Conservation (phyloP, 331 rosid species). For the Quercus lobata region DNA sequence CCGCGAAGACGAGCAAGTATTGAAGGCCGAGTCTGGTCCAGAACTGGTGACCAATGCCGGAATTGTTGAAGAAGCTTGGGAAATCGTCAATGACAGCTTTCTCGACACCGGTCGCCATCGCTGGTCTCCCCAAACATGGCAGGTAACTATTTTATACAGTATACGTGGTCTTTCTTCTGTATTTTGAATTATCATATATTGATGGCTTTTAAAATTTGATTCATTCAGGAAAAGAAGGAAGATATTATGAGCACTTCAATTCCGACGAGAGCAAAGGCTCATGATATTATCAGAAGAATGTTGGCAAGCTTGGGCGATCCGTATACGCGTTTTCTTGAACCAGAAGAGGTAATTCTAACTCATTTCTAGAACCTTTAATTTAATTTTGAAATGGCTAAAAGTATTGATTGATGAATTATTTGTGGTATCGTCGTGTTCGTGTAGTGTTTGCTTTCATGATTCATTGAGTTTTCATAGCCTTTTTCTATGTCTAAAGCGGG, state of each 20-base stretch:
- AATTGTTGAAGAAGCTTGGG: conserved; percentile 94
- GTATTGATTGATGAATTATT: no score
- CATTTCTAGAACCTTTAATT: neutral
- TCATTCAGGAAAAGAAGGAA: conserved; percentile 56
- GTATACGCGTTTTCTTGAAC: conserved; percentile 85
- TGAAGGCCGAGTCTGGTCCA: conserved; percentile 19
- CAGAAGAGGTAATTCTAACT: conserved; percentile 56
- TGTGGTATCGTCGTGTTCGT: no score
- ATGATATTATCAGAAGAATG: conserved; percentile 76
- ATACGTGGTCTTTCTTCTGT: neutral
- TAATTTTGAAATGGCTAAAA: no score
- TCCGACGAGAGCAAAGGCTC: conserved; percentile 84
- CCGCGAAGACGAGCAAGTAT: conserved; percentile 31
- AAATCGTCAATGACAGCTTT: conserved; percentile 77
- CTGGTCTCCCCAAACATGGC: conserved; percentile 75
- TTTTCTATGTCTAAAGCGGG: no score
- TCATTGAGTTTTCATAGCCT: no score
- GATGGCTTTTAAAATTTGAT: neutral
- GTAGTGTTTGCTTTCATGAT: no score
- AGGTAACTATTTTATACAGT: conserved; percentile 27
- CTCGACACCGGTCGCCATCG: conserved; percentile 56
- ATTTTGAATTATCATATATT: neutral
- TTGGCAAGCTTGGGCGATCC: conserved; percentile 85
- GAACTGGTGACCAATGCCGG: conserved; percentile 55
- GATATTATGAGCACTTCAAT: conserved; percentile 63